Base-by-base conservation (phyloP, 2,329 filamentous ascomycete species). In the Pyrenochaeta sp. region DNA sequence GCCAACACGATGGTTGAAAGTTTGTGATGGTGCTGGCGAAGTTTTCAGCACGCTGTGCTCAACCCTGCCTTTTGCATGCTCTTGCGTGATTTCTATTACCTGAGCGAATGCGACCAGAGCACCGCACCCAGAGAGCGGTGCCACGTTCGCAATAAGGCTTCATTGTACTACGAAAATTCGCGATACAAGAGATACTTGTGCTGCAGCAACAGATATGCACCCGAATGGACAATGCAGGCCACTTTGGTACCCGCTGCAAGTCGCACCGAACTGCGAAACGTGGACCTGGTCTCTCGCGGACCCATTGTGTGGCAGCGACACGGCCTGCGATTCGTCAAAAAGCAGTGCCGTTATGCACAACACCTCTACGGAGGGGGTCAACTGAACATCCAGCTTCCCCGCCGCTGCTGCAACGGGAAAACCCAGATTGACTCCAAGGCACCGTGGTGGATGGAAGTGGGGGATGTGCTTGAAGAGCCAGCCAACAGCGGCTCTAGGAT, bases 401-500 rank as follows among this genome's bases (percentile, higher is more conserved):
- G 47, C 43, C 43, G 49, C 49, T 43, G 54, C 33, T 48, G 54
- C 63, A 60, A 46, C 54, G 56, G 55, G 40, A 57, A 48, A 61
- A 64, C 55, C 49, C 51, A 60, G 46, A 53, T 54, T 51, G 47
- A 54, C 45, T 45, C 17, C 36, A 46, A 56, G 54, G 60, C 60
- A 63, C 52, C 60, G 31, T 63, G 58, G 60, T 60, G 63, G 60
- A 58, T 53, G 60, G 54, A 61, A 42, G 54, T 56, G 61, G 54
- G 51, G 51, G 56, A 29, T n/a, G 32, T 49, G 49, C 52, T 49
- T 54, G 55, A n/a, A 60, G 60, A 67, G 59, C 61, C 66, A 63
- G 60, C 61, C 63, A 63, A 58, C 55, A 46, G 49, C 45, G 53
- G 48, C 45, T 60, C 60, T 45, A 54, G 55, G 61, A 73, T 73